Base-by-base conservation (phyloP, 108 stramenopile genomes). In the Parmales sp. region DNA sequence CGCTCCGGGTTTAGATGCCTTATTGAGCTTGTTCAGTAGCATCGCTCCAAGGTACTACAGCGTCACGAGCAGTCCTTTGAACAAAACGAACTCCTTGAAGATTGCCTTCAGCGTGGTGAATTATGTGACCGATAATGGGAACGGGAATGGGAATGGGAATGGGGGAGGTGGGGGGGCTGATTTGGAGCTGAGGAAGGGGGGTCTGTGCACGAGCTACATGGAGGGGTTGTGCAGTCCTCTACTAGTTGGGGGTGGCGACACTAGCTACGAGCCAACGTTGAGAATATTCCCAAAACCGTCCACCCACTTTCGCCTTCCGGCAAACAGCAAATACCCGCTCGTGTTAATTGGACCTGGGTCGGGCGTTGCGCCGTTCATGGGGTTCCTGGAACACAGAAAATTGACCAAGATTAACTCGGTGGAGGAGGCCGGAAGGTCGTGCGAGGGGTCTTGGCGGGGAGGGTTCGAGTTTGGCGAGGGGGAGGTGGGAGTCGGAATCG, bases 291-390 rank as follows among this genome's bases (percentile, higher is more conserved):
- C 91, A 1, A 89, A 91, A 37, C 88, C 87, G 20, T 81, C 90
- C 2, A 78, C 70, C 8, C 88, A 91, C 19, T 98, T 99, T 77
- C 80, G 75, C 16, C 70, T 94, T 19, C 96, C 98, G 13, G 45
- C 68, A 0, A 66, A 80, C 4, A 70, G 88, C 5, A 64, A 72
- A 6, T 83, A 76, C 22, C 95, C 96, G 1, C 67, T 98, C 25
- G 76, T 99, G 41, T 78, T 99, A 67, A 85, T 99, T 39, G 98
- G 98, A 20, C 98, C 98, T 1, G 98, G 98, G 20, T 98, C 98
- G 2, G 98, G 98, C 9, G 86, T 99, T 28, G 96, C 98, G 23
- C 96, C 98, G 18, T 97, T 99, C 74, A 79, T 95, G 65, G 92
- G 94, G 72, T 95, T 98, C 64, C 37, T 99, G 25, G 66, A 78